Conservation (phyloP, 106 monocot genomes). For the Dendrobium chrysotoxum region DNA sequence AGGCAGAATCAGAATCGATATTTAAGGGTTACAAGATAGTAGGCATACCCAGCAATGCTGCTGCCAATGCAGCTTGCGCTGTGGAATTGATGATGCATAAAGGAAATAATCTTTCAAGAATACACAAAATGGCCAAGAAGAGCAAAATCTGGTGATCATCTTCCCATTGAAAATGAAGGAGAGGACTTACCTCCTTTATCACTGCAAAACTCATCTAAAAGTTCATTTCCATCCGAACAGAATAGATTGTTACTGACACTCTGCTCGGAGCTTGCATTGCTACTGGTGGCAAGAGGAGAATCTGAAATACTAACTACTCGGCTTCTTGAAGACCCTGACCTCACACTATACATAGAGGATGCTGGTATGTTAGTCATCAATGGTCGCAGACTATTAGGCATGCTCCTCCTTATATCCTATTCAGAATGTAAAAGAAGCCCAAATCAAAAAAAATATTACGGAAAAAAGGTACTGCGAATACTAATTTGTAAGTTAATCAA, state of each 20-base stretch:
- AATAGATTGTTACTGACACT: constrained; percentile 47
- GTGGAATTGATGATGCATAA: not conserved
- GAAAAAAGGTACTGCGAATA: not conserved
- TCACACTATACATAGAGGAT: constrained; percentile 79
- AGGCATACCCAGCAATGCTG: not conserved
- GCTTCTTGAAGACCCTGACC: constrained; percentile 46
- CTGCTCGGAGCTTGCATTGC: constrained; percentile 70
- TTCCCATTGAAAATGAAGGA: constrained; percentile 8
- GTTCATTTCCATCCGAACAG: constrained; percentile 36
- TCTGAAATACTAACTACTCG: constrained; percentile 37
- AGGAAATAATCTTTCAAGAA: not conserved
- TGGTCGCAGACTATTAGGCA: constrained; percentile 58
- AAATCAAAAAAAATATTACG: not conserved
- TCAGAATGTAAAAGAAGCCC: not conserved
- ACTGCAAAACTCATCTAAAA: constrained; percentile 36
- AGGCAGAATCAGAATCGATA: not conserved
- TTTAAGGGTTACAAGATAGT: not conserved
- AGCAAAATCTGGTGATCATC: constrained; percentile 14
- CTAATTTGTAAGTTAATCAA: not conserved
- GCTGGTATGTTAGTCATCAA: constrained; percentile 75
- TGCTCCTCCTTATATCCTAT: constrained; percentile 66
- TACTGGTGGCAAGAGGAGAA: constrained; percentile 78
- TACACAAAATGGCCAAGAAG: not conserved
- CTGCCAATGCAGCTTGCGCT: not conserved
- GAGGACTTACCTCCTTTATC: constrained; percentile 30